phyloP scores from a whole-genome alignment of 768 basidiomycete species.

The Xerocomellus chrysenteron region DNA sequence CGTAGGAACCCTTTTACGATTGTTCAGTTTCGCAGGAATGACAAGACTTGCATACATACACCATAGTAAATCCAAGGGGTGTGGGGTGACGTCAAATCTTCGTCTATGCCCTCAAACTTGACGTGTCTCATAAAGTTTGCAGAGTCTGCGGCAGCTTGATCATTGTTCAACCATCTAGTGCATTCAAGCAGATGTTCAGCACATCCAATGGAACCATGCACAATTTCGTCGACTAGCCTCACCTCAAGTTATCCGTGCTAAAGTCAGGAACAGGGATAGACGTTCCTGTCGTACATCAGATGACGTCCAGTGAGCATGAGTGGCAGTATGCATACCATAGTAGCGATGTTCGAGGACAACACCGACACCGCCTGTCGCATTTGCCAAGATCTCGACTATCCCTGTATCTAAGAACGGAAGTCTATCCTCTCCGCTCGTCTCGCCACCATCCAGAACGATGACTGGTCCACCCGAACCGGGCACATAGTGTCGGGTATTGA shows the following conservation, averaged over 20 bases:
- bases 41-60: conserved; percentile 41
- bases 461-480: conserved; percentile 75
- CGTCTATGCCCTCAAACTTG: conserved; percentile 66
- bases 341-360: conserved; percentile 93
- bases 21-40: neutral
- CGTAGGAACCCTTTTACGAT: conserved; percentile 70
- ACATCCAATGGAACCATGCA: neutral
- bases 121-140: conserved; percentile 88
- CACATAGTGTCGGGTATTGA: conserved; percentile 78
- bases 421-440: conserved; percentile 78
- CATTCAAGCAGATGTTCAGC: conserved; percentile 6
- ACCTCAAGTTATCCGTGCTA: conserved; percentile 81
- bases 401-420: conserved; percentile 62
- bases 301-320: neutral
- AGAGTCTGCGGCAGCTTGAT: conserved; percentile 86
- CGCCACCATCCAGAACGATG: conserved; percentile 89
- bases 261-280: conserved; percentile 78
- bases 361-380: conserved; percentile 83
- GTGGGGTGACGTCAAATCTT: conserved; percentile 66
- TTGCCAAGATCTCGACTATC: conserved; percentile 82
- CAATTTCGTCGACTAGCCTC: conserved; percentile 4
- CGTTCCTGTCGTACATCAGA: conserved; percentile 43
- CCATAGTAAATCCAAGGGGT: conserved; percentile 95
- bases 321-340: conserved; percentile 54
- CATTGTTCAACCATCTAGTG: conserved; percentile 82